phyloP scores from a whole-genome alignment of 2,329 filamentous ascomycete species.

The Onygenales sp. region DNA sequence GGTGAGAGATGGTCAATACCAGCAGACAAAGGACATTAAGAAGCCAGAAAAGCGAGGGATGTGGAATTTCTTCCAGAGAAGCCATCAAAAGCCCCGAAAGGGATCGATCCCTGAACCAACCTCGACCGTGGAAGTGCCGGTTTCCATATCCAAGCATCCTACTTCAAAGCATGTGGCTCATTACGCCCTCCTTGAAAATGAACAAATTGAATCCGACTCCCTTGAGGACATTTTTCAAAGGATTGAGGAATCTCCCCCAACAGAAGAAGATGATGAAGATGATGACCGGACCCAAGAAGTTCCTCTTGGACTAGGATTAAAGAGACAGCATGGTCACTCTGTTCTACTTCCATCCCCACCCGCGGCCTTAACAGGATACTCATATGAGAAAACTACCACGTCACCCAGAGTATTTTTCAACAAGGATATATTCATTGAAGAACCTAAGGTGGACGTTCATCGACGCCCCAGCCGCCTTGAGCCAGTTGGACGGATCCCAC shows the following conservation, averaged over 20 bases:
- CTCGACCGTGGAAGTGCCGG: conserved; percentile 25
- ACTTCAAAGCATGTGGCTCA: conserved; percentile 43
- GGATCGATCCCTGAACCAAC: conserved; percentile 31
- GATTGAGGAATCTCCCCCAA: conserved; percentile 31
- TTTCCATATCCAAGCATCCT: conserved; percentile 26
- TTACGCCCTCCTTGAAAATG: conserved; percentile 48
- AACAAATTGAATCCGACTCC: conserved; percentile 27
- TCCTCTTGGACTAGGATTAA: conserved; percentile 21
- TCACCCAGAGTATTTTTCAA: conserved; percentile 29
- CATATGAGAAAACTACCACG: conserved; percentile 16
- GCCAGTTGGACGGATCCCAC: conserved; percentile 78
- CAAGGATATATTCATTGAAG: conserved; percentile 14
- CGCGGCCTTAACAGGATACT: conserved; percentile 22
- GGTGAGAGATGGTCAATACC: conserved; percentile 9
- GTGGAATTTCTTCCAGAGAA: conserved; percentile 53
- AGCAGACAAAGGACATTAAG: conserved; percentile 12
- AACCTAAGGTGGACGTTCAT: conserved; percentile 13
- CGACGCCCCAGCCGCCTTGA: conserved; percentile 56
- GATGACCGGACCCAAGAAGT: conserved; percentile 6
- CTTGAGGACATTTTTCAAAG: conserved; percentile 30
- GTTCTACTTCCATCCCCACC: conserved; percentile 36
- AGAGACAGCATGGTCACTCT: conserved; percentile 25
- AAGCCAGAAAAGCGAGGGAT: conserved; percentile 31
- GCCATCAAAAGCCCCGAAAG: conserved; percentile 18
- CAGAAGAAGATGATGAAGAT: conserved; percentile 21